Percentiles rank a stretch among this genome's conserved stretches.
These are phyloP conservation scores for Vaccinium macrocarpon DNA, from an alignment of 148 eudicot genomes.

Conservation along the genomic window DNA sequence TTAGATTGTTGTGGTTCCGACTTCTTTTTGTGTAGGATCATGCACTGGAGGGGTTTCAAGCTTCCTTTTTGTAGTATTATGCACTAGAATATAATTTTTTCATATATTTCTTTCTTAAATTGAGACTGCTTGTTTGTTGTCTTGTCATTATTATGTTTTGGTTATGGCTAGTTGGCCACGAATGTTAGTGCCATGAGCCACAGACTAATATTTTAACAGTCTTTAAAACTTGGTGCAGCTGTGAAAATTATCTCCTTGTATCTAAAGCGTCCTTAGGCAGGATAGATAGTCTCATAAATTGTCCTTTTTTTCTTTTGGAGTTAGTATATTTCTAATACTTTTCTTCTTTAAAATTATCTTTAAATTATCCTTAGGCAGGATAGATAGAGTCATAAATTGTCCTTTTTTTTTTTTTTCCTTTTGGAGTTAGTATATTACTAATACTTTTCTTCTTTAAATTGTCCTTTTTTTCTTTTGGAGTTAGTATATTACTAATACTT, in stretches of 20 bases:
- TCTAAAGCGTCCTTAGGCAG: not conserved
- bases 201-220: not conserved
- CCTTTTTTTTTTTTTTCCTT: not conserved
- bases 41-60: not conserved
- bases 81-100: not conserved
- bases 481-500: no score
- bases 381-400: not conserved
- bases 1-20: not conserved
- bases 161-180: not conserved
- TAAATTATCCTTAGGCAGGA: not conserved
- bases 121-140: not conserved
- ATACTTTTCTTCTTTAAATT: not conserved
- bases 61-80: not conserved
- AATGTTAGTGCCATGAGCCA: not conserved
- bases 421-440: no score
- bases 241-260: not conserved
- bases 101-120: not conserved
- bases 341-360: not conserved
- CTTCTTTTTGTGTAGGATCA: not conserved
- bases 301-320: not conserved
- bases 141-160: not conserved
- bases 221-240: not conserved
- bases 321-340: no score
- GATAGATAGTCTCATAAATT: not conserved
- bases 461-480: no score